These are phyloP conservation scores for Dissophora ornata DNA, from an alignment of 192 early-diverging fungal genomes.

Conservation along the genomic window DNA sequence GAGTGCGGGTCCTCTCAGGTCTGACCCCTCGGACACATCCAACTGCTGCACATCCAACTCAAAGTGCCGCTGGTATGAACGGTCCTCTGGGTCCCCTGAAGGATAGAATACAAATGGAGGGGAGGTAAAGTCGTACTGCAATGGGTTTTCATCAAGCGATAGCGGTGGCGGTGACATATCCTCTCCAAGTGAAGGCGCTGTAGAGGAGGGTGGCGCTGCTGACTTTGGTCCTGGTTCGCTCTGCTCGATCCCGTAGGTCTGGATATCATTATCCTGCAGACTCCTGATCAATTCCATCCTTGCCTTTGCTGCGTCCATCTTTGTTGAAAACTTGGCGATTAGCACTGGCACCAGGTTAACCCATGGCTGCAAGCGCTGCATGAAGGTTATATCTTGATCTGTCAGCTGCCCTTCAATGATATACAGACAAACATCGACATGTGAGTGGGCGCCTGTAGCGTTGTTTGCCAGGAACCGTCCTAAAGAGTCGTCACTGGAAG, in stretches of 20 bases:
- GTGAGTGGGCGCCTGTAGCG: conserved; percentile 34
- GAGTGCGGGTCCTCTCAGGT: too few species aligned
- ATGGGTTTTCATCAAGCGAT: background rate
- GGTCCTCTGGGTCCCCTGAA: background rate
- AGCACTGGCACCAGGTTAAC: conserved; percentile 40
- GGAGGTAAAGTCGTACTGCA: background rate
- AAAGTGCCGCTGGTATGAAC: background rate
- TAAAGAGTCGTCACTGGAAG: conserved; percentile 31
- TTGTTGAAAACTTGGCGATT: background rate
- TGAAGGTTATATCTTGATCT: conserved; percentile 15
- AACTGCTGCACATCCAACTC: conserved; percentile 23
- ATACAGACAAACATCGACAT: conserved; percentile 40
- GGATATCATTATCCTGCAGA: conserved; percentile 19
- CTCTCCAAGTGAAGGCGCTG: conserved; percentile 1
- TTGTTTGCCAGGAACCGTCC: conserved; percentile 50
- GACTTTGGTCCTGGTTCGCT: background rate
- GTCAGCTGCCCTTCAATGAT: conserved; percentile 29
- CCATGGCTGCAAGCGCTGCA: conserved; percentile 30
- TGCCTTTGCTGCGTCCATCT: background rate
- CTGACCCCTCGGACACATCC: background rate
- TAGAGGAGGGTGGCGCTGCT: background rate
- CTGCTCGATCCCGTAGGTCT: conserved; percentile 26
- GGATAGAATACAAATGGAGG: conserved; percentile 22
- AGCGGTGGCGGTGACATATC: conserved; percentile 22
- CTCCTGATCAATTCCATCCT: conserved; percentile 16